phyloP scores from a whole-genome alignment of 2,329 filamentous ascomycete species.

The Ilyonectria robusta region DNA sequence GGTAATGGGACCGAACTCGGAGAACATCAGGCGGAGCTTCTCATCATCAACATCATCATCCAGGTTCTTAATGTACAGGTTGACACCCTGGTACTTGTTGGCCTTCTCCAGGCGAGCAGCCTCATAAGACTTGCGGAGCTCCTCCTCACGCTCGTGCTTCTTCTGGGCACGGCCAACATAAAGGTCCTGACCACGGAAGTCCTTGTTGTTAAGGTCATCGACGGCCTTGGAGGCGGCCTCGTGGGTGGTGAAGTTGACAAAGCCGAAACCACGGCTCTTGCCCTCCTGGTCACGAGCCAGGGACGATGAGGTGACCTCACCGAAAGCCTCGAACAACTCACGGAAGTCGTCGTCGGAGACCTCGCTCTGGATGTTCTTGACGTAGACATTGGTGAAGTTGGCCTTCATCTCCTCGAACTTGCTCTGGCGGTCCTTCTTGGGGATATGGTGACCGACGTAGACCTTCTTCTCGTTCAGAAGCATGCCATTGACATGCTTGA shows the following conservation, averaged over 20 bases:
- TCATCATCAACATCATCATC: slow-evolving; percentile 98
- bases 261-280: slow-evolving; percentile 96
- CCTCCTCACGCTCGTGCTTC: slow-evolving; percentile 99
- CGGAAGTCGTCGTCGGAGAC: slow-evolving; percentile 96
- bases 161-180: slow-evolving; percentile 99
- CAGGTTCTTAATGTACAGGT: slow-evolving; percentile 99
- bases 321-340: slow-evolving; percentile 90
- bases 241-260: slow-evolving; percentile 95
- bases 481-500: slow-evolving; percentile 99
- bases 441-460: slow-evolving; percentile 98
- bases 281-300: slow-evolving; percentile 90
- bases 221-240: slow-evolving; percentile 89
- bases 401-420: slow-evolving; percentile 99
- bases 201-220: slow-evolving; percentile 90
- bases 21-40: slow-evolving; percentile 94
- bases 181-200: slow-evolving; percentile 94
- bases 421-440: slow-evolving; percentile 99
- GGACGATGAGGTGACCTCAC: slow-evolving; percentile 95
- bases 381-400: slow-evolving; percentile 99
- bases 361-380: slow-evolving; percentile 95
- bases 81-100: slow-evolving; percentile 99
- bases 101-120: slow-evolving; percentile 98
- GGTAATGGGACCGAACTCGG: slow-evolving; percentile 93
- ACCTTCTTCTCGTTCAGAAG: slow-evolving; percentile 99
- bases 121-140: slow-evolving; percentile 98